These are phyloP conservation scores for Martiniozyma asiatica DNA, from an alignment of 1,139 yeast genomes.

Conservation along the genomic window DNA sequence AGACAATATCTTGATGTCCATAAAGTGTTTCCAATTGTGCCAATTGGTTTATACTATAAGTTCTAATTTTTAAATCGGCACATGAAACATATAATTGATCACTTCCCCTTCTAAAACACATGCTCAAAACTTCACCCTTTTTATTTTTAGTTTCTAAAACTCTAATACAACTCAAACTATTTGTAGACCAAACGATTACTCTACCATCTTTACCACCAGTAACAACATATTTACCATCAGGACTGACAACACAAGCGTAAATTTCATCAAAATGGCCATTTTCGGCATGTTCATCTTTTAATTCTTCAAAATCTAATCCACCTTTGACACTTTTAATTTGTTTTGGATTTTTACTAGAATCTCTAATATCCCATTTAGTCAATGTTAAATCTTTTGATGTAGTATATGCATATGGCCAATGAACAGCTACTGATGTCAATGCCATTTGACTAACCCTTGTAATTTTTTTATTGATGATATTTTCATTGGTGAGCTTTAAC, in stretches of 20 bases:
- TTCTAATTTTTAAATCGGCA: constrained; percentile 81
- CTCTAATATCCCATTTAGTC: constrained; percentile 63
- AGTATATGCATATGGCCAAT: constrained; percentile 58
- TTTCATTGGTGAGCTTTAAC: constrained; percentile 32
- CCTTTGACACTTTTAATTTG: constrained; percentile 58
- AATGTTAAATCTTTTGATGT: constrained; percentile 74
- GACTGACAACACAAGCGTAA: constrained; percentile 68
- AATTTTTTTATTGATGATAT: constrained; percentile 25
- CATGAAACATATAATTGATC: constrained; percentile 89
- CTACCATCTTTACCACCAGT: constrained; percentile 85
- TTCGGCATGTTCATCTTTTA: constrained; percentile 30
- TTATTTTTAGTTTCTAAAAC: constrained; percentile 64
- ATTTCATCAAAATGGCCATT: constrained; percentile 72
- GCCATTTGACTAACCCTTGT: constrained; percentile 46
- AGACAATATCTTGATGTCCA: constrained; percentile 89
- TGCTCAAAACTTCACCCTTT: constrained; percentile 58
- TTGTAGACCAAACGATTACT: constrained; percentile 77
- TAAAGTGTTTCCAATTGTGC: constrained; percentile 83
- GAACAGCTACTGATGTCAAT: constrained; percentile 40
- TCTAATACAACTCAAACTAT: constrained; percentile 60
- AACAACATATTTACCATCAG: constrained; percentile 78
- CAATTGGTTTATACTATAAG: constrained; percentile 74
- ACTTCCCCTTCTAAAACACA: constrained; percentile 66
- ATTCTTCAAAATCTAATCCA: constrained; percentile 32
- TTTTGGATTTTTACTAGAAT: constrained; percentile 39